Percentiles rank a stretch among this genome's conserved stretches.
phyloP scores from a whole-genome alignment of 176 grass and related monocot genomes.

The Oryza meridionalis region DNA sequence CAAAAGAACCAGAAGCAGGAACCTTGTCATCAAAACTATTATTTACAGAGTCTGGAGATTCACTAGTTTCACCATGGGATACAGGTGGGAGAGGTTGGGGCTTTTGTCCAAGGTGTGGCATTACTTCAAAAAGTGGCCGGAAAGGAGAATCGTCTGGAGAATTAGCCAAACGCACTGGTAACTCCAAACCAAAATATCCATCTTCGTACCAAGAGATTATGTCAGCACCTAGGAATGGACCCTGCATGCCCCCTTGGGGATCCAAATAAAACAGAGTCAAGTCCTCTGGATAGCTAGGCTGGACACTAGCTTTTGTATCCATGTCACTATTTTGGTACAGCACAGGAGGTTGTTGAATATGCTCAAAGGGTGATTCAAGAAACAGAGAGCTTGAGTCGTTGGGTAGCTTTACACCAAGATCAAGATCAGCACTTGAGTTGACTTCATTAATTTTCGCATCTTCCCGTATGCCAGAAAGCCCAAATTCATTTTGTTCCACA shows the following conservation, averaged over 20 bases:
- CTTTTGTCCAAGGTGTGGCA: constrained; percentile 78
- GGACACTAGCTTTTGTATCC: constrained; percentile 44
- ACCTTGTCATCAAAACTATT: constrained; percentile 47
- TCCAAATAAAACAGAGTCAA: constrained; percentile 92
- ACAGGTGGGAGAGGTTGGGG: constrained; percentile 24
- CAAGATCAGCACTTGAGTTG: constrained; percentile 37
- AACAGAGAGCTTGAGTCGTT: constrained; percentile 62
- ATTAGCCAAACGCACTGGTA: constrained; percentile 76
- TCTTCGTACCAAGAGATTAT: constrained; percentile 95
- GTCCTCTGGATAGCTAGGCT: constrained; percentile 61
- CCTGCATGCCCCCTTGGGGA: constrained; percentile 91
- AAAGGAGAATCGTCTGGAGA: constrained; percentile 77
- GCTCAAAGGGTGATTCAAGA: constrained; percentile 36
- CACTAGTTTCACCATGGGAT: constrained; percentile 38
- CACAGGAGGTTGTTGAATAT: constrained; percentile 6
- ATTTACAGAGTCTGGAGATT: constrained; percentile 53
- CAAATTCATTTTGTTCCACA: constrained; percentile 31
- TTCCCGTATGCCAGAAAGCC: constrained; percentile 32
- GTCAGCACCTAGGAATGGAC: constrained; percentile 85
- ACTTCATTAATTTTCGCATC: constrained; percentile 21
- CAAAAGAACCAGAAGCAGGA: constrained; percentile 49
- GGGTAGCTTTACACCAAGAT: constrained; percentile 60
- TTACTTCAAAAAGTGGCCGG: constrained; percentile 71
- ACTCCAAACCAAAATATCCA: constrained; percentile 89
- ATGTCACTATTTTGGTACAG: constrained; percentile 18